Conservation (phyloP, 164 flowering plant species). For the Nelumbo lutea region DNA sequence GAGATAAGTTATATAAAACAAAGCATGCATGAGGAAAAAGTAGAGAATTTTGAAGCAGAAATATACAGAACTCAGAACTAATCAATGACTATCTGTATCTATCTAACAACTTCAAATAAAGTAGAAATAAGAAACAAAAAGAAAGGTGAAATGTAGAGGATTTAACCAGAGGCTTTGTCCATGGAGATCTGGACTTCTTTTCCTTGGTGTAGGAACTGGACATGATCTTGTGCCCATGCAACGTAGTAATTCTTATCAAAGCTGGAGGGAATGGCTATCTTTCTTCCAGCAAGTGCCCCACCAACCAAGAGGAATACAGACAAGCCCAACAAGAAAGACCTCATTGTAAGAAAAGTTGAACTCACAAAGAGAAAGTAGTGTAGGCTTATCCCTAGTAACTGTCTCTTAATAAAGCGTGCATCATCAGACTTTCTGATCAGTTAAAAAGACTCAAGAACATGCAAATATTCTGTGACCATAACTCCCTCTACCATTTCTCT, state of each 20-base stretch:
- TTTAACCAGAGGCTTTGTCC: constrained; percentile 37
- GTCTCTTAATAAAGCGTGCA: no score
- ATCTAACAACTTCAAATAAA: background rate
- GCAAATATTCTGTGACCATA: background rate
- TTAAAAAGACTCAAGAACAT: no score
- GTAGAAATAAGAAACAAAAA: background rate
- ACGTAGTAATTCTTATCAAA: constrained; percentile 37
- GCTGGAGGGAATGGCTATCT: background rate
- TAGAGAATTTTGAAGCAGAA: no score
- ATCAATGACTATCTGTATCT: no score
- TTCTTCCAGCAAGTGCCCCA: constrained; percentile 7
- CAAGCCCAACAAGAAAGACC: constrained; percentile 3
- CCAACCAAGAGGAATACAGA: constrained; percentile 2
- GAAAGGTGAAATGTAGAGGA: background rate
- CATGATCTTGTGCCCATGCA: constrained; percentile 40
- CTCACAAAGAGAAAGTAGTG: background rate
- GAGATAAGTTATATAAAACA: no score
- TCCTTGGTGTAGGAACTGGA: constrained; percentile 27
- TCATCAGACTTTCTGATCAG: no score
- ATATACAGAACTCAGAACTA: no score
- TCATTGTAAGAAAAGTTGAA: background rate
- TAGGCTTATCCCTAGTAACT: no score
- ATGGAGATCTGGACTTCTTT: constrained; percentile 41
- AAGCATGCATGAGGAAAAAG: no score
- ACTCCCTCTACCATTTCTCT: background rate